Evolutionary conservation across 73 alveolate genomes (phyloP).

Genomic region (Paramecium pentaurelia): DNA sequence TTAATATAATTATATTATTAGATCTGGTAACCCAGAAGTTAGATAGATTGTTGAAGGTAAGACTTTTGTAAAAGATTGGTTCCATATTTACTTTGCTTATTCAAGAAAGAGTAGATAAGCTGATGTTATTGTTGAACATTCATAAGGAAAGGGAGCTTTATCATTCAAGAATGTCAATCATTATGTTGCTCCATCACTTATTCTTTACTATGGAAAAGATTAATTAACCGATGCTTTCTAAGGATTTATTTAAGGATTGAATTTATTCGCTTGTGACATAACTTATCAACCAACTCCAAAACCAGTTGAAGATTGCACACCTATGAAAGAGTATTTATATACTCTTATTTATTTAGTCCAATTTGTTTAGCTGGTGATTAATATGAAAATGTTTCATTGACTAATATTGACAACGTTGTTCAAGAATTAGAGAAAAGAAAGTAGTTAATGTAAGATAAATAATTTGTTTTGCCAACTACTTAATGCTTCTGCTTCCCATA

Average conservation of each 20-base stretch:
- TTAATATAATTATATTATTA: neutral
- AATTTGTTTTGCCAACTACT: neutral
- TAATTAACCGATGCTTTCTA: neutral
- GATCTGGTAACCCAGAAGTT: conserved; percentile 25
- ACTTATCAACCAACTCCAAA: conserved; percentile 38
- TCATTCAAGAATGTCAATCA: conserved; percentile 41
- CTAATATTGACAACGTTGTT: neutral
- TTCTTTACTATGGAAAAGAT: conserved; percentile 25
- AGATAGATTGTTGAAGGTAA: conserved; percentile 32
- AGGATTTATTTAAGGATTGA: neutral
- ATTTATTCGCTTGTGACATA: neutral
- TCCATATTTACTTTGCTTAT: conserved; percentile 38
- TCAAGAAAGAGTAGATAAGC: conserved; percentile 11
- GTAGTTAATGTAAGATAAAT: neutral
- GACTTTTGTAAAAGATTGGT: conserved; percentile 25
- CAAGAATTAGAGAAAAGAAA: conserved; percentile 15
- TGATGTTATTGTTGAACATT: conserved; percentile 3
- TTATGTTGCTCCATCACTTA: neutral
- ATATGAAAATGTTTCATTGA: neutral
- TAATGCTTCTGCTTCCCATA: conserved; percentile 21
- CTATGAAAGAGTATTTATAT: neutral
- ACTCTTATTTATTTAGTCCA: neutral
- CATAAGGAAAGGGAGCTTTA: conserved; percentile 19
- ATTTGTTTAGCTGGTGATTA: conserved; percentile 17
- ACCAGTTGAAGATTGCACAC: conserved; percentile 8